These are phyloP conservation scores for Leucosporidium creatinivorum DNA, from an alignment of 768 basidiomycete species.

Conservation along the genomic window DNA sequence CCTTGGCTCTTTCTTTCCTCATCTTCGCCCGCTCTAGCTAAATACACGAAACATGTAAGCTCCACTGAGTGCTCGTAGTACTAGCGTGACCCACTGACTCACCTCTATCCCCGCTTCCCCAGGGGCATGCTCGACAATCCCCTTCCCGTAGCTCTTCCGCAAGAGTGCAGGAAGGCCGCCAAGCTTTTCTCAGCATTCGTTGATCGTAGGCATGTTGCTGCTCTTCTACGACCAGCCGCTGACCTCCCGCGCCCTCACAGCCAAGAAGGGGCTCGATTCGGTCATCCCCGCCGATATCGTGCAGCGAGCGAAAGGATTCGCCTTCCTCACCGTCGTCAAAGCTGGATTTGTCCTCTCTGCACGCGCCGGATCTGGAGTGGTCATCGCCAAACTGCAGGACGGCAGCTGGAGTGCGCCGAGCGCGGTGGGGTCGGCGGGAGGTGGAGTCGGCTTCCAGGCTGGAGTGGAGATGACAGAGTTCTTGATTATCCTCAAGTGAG, in stretches of 20 bases:
- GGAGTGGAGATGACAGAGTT: conserved; percentile 43
- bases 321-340: conserved; percentile 34
- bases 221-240: neutral
- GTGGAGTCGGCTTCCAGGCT: conserved; percentile 67
- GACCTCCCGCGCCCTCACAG: neutral
- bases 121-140: conserved; percentile 8
- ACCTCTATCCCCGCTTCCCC: too few species aligned
- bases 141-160: conserved; percentile 11
- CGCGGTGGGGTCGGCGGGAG: conserved; percentile 85
- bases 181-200: conserved; percentile 22
- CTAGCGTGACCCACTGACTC: too few species aligned
- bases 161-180: conserved; percentile 20
- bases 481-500: conserved; percentile 67
- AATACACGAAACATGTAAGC: too few species aligned
- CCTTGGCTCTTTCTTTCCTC: too few species aligned
- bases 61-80: too few species aligned
- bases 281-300: conserved; percentile 35
- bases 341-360: conserved; percentile 37
- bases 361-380: conserved; percentile 35
- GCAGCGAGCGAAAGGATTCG: conserved; percentile 34
- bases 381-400: conserved; percentile 27
- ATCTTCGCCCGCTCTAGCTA: too few species aligned
- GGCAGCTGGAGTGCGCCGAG: conserved; percentile 77
- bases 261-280: conserved; percentile 30
- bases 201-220: conserved; percentile 4